Evolutionary conservation across 805 yeast genomes (phyloP).

Genomic region (Ogataea ramenticola): DNA sequence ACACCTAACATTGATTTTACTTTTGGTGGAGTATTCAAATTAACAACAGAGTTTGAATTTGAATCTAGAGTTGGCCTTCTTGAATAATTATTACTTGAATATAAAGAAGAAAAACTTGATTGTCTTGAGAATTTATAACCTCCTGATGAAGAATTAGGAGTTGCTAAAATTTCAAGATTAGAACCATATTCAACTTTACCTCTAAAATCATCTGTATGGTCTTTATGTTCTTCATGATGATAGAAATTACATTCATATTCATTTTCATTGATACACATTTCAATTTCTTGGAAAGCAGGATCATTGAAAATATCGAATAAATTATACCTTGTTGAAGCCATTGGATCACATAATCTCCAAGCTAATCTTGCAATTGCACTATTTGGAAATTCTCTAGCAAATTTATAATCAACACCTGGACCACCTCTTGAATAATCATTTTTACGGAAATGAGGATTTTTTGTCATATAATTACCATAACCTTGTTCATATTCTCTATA

Average conservation of each 20-base stretch:
- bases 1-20: not conserved
- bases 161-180: not conserved
- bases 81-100: not conserved
- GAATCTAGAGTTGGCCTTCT: not conserved
- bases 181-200: constrained; percentile 16
- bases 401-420: constrained; percentile 68
- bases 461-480: constrained; percentile 29
- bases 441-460: constrained; percentile 37
- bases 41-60: too few relatives aligned
- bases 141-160: too few relatives aligned
- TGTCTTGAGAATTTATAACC: not conserved
- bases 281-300: constrained; percentile 58
- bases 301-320: constrained; percentile 52
- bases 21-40: not conserved
- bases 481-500: constrained; percentile 49
- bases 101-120: not conserved
- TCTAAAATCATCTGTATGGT: constrained; percentile 7
- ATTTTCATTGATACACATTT: constrained; percentile 54
- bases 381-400: constrained; percentile 57
- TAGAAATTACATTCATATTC: constrained; percentile 18
- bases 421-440: constrained; percentile 32
- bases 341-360: constrained; percentile 72
- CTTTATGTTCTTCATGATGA: constrained; percentile 5
- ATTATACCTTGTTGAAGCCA: constrained; percentile 48
- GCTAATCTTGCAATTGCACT: constrained; percentile 65